These are phyloP conservation scores for Tothia fuscella DNA, from an alignment of 2,329 filamentous ascomycete species.

Conservation along the genomic window DNA sequence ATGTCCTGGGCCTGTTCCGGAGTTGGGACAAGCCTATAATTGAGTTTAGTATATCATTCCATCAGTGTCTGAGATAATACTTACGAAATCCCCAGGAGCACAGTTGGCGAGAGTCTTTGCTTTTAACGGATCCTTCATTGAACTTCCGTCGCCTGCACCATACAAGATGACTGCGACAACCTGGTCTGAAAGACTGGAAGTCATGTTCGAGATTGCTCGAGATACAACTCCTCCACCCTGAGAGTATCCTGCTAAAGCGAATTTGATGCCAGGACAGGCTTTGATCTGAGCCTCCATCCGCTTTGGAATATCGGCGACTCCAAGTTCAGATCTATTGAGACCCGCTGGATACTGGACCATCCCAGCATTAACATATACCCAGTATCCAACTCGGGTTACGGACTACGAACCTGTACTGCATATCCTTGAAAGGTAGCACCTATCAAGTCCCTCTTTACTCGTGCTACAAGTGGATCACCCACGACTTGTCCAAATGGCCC, in stretches of 20 bases:
- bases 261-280: slow-evolving; percentile 3
- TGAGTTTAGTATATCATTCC: not conserved
- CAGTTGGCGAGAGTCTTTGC: not conserved
- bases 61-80: not conserved
- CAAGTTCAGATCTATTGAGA: too few relatives aligned
- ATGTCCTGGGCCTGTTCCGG: not conserved
- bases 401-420: not conserved
- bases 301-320: slow-evolving; percentile 1
- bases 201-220: not conserved
- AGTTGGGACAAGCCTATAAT: not conserved
- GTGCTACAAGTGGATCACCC: not conserved
- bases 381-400: not conserved
- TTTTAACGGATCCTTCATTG: not conserved
- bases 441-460: not conserved
- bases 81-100: not conserved
- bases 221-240: not conserved
- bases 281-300: slow-evolving; percentile 1
- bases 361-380: not conserved
- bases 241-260: slow-evolving; percentile 2
- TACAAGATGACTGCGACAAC: not conserved
- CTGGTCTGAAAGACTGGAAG: not conserved
- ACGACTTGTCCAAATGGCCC: not conserved
- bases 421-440: not conserved
- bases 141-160: not conserved
- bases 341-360: too few relatives aligned